A percentile compares a stretch with the other conserved stretches of the same genome.
Evolutionary conservation across 2,329 filamentous ascomycete genomes (phyloP).

Genomic region (Pyrenochaeta sp.): DNA sequence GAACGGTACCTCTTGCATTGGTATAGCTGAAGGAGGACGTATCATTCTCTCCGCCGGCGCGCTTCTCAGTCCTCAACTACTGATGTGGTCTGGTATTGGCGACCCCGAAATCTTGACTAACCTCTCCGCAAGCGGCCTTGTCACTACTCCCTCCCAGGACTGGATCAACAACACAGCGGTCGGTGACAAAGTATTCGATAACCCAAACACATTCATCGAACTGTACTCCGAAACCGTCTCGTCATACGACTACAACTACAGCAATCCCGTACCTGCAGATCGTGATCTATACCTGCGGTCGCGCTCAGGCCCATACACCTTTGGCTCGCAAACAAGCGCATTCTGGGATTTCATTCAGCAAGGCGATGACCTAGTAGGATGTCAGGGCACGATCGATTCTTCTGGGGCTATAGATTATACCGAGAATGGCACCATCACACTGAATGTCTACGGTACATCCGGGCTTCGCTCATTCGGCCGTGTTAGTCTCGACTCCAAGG

Average conservation of each 20-base stretch:
- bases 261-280: conserved; percentile 54
- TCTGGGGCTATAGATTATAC: conserved; percentile 55
- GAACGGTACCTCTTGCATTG: conserved; percentile 40
- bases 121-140: conserved; percentile 48
- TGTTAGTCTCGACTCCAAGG: conserved; percentile 57
- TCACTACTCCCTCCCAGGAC: conserved; percentile 45
- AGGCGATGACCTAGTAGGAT: conserved; percentile 54
- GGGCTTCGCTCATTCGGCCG: conserved; percentile 60
- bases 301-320: conserved; percentile 62
- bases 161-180: conserved; percentile 62
- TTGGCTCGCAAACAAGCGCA: conserved; percentile 61
- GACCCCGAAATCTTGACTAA: conserved; percentile 29
- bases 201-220: conserved; percentile 65
- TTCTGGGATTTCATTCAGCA: conserved; percentile 62
- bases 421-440: conserved; percentile 59
- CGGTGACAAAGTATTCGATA: conserved; percentile 63
- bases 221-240: conserved; percentile 54
- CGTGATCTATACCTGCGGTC: conserved; percentile 57
- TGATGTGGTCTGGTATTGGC: conserved; percentile 53
- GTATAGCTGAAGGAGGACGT: conserved; percentile 36
- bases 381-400: conserved; percentile 64
- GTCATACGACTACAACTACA: conserved; percentile 61
- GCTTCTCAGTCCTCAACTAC: conserved; percentile 47
- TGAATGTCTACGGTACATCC: conserved; percentile 67
- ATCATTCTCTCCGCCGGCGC: conserved; percentile 45